phyloP scores from a whole-genome alignment of 208 protist species.

The Giardia muris region DNA sequence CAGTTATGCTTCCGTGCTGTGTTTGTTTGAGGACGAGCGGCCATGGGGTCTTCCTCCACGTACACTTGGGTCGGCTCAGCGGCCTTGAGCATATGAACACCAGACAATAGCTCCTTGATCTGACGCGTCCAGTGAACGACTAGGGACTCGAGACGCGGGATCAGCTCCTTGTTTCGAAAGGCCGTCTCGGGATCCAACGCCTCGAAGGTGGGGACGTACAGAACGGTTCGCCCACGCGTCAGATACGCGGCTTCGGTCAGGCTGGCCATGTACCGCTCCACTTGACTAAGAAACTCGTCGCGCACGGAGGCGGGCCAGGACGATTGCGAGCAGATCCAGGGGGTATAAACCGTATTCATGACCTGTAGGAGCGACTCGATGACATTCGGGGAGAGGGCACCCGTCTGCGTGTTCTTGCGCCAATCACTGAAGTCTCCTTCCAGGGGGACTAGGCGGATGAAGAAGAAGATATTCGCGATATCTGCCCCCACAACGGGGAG shows the following conservation, averaged over 20 bases:
- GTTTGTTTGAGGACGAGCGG: background rate
- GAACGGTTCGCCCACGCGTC: background rate
- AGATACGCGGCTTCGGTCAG: constrained; percentile 13
- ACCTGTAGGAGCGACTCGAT: background rate
- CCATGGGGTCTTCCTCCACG: background rate
- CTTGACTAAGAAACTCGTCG: constrained; percentile 15
- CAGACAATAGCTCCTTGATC: constrained; percentile 25
- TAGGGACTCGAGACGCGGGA: constrained; percentile 2
- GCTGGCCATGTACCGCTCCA: background rate
- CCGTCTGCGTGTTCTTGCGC: background rate
- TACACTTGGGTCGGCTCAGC: background rate
- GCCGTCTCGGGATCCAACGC: background rate
- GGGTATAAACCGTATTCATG: constrained; percentile 13
- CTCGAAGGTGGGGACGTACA: constrained; percentile 28
- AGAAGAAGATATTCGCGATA: constrained; percentile 2
- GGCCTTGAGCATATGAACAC: background rate
- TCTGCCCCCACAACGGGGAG: background rate
- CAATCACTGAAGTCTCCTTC: background rate
- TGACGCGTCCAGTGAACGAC: constrained; percentile 26
- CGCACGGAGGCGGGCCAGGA: background rate
- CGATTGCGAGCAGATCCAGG: background rate
- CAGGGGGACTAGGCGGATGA: background rate
- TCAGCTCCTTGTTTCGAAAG: constrained; percentile 12
- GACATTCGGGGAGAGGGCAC: background rate
- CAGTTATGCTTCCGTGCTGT: background rate